A percentile compares a stretch with the other conserved stretches of the same genome.
Evolutionary conservation across 73 alveolate species (phyloP).

Genomic region (Paraurostyla sp.): DNA sequence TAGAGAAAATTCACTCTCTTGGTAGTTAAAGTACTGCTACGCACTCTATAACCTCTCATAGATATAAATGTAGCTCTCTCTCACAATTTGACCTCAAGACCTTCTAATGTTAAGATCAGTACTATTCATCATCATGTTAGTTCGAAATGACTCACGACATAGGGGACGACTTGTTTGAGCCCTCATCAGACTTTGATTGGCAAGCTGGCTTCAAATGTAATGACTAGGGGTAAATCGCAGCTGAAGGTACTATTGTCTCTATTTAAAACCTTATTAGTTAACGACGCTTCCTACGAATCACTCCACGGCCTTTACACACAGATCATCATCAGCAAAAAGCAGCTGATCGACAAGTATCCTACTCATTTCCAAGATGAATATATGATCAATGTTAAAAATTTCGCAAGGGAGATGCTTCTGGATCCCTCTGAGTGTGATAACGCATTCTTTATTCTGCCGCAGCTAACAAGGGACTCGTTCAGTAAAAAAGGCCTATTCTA

Average conservation of each 20-base stretch:
- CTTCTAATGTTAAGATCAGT: too few species aligned
- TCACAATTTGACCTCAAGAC: too few species aligned
- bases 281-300: not conserved
- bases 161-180: too few species aligned
- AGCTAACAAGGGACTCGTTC: slow-evolving; percentile 37
- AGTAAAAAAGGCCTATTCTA: slow-evolving; percentile 23
- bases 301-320: not conserved
- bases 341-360: not conserved
- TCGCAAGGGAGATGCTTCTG: slow-evolving; percentile 41
- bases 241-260: too few species aligned
- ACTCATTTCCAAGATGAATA: not conserved
- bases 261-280: too few species aligned
- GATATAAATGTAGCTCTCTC: not conserved
- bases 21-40: not conserved
- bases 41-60: not conserved
- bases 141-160: too few species aligned
- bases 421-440: slow-evolving; percentile 62
- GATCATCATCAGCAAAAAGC: not conserved
- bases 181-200: too few species aligned
- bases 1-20: slow-evolving; percentile 8
- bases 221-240: too few species aligned
- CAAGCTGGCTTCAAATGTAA: too few species aligned
- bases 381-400: not conserved
- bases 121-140: too few species aligned
- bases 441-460: slow-evolving; percentile 29